These are phyloP conservation scores for Metarhizium humberi DNA, from an alignment of 2,329 filamentous ascomycete genomes.

Conservation along the genomic window DNA sequence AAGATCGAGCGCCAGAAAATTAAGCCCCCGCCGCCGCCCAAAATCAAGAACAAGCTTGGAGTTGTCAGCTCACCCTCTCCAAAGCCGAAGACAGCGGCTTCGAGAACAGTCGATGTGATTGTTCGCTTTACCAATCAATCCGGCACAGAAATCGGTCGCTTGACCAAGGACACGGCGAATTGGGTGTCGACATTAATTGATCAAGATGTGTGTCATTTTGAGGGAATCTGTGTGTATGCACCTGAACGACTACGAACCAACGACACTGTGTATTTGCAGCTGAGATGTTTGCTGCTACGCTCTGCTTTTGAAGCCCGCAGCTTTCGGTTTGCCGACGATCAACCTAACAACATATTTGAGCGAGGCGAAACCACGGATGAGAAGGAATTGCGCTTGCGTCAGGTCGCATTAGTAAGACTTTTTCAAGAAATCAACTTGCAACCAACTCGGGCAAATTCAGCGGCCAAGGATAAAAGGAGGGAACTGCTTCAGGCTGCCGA, in stretches of 20 bases:
- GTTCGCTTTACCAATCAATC: slow-evolving; percentile 78
- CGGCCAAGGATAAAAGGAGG: slow-evolving; percentile 72
- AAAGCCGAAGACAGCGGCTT: slow-evolving; percentile 38
- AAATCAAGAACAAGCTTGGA: slow-evolving; percentile 33
- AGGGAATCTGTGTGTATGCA: slow-evolving; percentile 80
- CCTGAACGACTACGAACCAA: slow-evolving; percentile 80
- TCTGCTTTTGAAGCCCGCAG: slow-evolving; percentile 58
- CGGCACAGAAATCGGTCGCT: slow-evolving; percentile 75
- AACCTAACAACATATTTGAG: slow-evolving; percentile 67
- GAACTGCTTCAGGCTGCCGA: slow-evolving; percentile 82
- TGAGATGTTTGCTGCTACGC: slow-evolving; percentile 66
- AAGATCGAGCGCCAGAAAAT: slow-evolving; percentile 80
- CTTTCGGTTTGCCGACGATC: slow-evolving; percentile 58
- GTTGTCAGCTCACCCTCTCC: slow-evolving; percentile 18
- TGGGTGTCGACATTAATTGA: slow-evolving; percentile 93
- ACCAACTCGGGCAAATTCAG: slow-evolving; percentile 65
- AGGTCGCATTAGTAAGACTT: slow-evolving; percentile 79
- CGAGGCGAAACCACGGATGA: slow-evolving; percentile 81
- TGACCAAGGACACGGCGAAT: slow-evolving; percentile 77
- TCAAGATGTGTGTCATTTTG: slow-evolving; percentile 78
- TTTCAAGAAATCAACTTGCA: slow-evolving; percentile 83
- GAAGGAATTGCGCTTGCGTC: slow-evolving; percentile 69
- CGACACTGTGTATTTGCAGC: slow-evolving; percentile 87
- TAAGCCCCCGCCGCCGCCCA: slow-evolving; percentile 43
- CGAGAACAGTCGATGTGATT: slow-evolving; percentile 70